Conservation (phyloP, 2,329 filamentous ascomycete genomes). For the Gaeumannomyces tritici region DNA sequence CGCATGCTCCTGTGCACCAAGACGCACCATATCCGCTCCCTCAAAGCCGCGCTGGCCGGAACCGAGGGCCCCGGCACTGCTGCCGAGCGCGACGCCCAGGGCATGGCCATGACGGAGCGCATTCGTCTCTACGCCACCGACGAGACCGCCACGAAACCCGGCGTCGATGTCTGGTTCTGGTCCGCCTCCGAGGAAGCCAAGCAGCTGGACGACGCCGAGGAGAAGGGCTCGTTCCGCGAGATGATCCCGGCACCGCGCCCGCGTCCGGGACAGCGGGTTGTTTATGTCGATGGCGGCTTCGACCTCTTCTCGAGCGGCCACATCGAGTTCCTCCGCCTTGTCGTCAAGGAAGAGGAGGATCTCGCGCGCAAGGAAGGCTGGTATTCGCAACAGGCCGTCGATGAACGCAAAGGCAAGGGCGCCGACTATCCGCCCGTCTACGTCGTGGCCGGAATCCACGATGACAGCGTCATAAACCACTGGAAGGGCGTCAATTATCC, state of each 20-base stretch:
- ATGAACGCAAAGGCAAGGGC: conserved; percentile 55
- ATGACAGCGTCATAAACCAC: conserved; percentile 88
- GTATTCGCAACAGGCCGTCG: conserved; percentile 56
- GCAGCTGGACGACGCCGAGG: conserved; percentile 36
- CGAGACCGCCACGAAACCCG: conserved; percentile 66
- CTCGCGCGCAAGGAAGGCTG: conserved; percentile 61
- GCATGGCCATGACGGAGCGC: conserved; percentile 62
- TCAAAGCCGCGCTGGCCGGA: conserved; percentile 59
- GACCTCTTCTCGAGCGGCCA: conserved; percentile 95
- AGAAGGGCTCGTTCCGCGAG: conserved; percentile 54
- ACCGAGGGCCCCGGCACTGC: conserved; percentile 63
- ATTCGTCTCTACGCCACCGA: conserved; percentile 85
- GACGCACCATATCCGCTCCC: conserved; percentile 81
- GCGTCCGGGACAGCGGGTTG: conserved; percentile 68
- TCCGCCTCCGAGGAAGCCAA: conserved; percentile 41
- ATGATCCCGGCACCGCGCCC: conserved; percentile 65
- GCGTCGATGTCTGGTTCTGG: conserved; percentile 83
- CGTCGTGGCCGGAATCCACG: conserved; percentile 87
- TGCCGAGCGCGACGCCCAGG: conserved; percentile 52
- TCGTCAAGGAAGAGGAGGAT: conserved; percentile 63
- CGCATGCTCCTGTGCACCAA: conserved; percentile 96
- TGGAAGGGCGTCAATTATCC: conserved; percentile 98
- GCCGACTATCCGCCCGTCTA: conserved; percentile 74
- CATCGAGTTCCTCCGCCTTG: conserved; percentile 82
- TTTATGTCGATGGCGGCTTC: conserved; percentile 95